Conservation (phyloP, 2,329 filamentous ascomycete genomes). For the Penicillium rolfsii region DNA sequence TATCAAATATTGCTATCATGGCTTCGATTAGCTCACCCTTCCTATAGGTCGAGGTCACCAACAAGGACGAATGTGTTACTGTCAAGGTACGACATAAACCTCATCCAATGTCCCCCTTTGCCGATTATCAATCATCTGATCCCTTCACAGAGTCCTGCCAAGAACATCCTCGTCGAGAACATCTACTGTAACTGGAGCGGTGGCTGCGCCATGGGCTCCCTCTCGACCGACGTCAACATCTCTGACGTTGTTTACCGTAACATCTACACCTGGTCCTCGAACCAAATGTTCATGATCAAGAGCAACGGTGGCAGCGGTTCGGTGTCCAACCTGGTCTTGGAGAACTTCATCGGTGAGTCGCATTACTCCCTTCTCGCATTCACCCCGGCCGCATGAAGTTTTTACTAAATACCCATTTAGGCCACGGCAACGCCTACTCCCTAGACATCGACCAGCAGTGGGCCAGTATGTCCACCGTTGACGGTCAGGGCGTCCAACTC, state of each 20-base stretch:
- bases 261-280: slow-evolving; percentile 62
- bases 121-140: not conserved
- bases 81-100: slow-evolving; percentile 49
- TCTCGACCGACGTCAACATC: slow-evolving; percentile 55
- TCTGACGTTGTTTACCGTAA: slow-evolving; percentile 59
- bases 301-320: slow-evolving; percentile 60
- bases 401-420: slow-evolving; percentile 28
- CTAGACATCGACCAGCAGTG: slow-evolving; percentile 61
- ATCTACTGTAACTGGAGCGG: slow-evolving; percentile 67
- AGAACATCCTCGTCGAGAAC: slow-evolving; percentile 61
- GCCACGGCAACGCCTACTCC: slow-evolving; percentile 62
- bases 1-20: not conserved
- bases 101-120: too few species aligned
- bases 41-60: slow-evolving; percentile 57
- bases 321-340: slow-evolving; percentile 55
- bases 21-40: not conserved
- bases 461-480: slow-evolving; percentile 46
- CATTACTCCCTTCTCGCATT: not conserved
- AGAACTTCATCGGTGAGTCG: slow-evolving; percentile 57
- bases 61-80: slow-evolving; percentile 65
- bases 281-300: slow-evolving; percentile 68
- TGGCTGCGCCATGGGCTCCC: slow-evolving; percentile 61
- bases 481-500: slow-evolving; percentile 57
- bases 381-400: not conserved
- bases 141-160: slow-evolving; percentile 48